A percentile compares a stretch with the other conserved stretches of the same genome.
Evolutionary conservation across 2,329 filamentous ascomycete species (phyloP).

Genomic region (Daldinia sp.): DNA sequence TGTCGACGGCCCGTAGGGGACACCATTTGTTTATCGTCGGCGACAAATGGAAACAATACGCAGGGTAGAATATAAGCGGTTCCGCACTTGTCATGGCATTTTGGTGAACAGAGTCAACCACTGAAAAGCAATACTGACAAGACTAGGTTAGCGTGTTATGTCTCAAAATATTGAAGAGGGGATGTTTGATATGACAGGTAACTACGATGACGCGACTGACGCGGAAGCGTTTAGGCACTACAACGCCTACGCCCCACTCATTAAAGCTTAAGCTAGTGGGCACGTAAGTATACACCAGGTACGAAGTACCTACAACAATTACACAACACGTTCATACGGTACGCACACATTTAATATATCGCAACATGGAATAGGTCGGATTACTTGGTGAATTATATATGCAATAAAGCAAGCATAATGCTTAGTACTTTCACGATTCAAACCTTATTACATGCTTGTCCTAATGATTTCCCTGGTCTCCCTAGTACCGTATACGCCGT

Average conservation of each 20-base stretch:
- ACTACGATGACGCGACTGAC: constrained; percentile 28
- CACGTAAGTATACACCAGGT: background rate
- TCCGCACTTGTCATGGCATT: constrained; percentile 56
- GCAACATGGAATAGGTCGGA: background rate
- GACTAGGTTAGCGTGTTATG: constrained; percentile 4
- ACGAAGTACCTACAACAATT: background rate
- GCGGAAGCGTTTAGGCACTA: constrained; percentile 24
- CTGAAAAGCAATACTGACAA: constrained; percentile 25
- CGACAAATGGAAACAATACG: constrained; percentile 70
- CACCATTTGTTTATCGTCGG: constrained; percentile 69
- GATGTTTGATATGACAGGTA: background rate
- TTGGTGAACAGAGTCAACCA: constrained; percentile 33
- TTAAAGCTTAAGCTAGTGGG: background rate
- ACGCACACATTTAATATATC: background rate
- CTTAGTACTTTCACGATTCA: background rate
- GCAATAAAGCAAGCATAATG: background rate
- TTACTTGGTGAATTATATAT: background rate
- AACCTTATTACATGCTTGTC: constrained; percentile 1
- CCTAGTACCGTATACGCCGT: constrained; percentile 26
- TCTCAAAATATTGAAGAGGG: constrained; percentile 27
- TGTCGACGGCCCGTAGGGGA: constrained; percentile 60
- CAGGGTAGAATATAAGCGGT: constrained; percentile 57
- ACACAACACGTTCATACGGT: background rate
- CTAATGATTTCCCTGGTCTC: constrained; percentile 12
- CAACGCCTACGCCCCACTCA: background rate